Percentiles rank a stretch among this genome's conserved stretches.
Conservation (phyloP, 192 early-diverging fungal species). For the Dissophora ornata region DNA sequence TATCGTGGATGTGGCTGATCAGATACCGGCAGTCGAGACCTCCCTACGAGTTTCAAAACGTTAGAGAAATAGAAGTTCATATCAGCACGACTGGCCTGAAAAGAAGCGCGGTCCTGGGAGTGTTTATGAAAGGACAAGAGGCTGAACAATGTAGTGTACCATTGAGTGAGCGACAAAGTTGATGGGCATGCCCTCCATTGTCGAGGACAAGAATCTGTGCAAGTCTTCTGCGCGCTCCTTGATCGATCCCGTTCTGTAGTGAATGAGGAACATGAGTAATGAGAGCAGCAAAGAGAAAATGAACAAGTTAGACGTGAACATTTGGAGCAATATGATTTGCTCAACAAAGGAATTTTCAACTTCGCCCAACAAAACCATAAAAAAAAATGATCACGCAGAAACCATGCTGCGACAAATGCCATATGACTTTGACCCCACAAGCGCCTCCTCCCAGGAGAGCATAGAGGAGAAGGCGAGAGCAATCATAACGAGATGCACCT, state of each 20-base stretch:
- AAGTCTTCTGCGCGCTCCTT: slow-evolving; percentile 81
- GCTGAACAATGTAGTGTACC: slow-evolving; percentile 55
- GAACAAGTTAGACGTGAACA: too few species aligned
- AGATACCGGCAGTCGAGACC: slow-evolving; percentile 95
- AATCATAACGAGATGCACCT: not conserved
- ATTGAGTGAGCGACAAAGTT: slow-evolving; percentile 96
- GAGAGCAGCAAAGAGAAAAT: too few species aligned
- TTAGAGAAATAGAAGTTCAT: too few species aligned
- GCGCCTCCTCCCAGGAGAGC: too few species aligned
- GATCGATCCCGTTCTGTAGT: slow-evolving; percentile 73
- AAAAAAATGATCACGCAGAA: not conserved
- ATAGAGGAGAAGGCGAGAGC: too few species aligned
- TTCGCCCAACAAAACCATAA: slow-evolving; percentile 36
- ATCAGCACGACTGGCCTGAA: too few species aligned
- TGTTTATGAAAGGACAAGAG: too few species aligned
- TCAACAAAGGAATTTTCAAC: too few species aligned
- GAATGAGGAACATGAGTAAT: too few species aligned
- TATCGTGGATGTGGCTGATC: slow-evolving; percentile 81
- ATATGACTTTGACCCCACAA: slow-evolving; percentile 2
- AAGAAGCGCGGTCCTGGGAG: too few species aligned
- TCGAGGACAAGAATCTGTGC: slow-evolving; percentile 71
- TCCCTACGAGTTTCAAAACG: slow-evolving; percentile 61
- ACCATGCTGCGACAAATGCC: not conserved
- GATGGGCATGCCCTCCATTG: slow-evolving; percentile 66
- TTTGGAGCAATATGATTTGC: too few species aligned